A percentile compares a stretch with the other conserved stretches of the same genome.
Evolutionary conservation across 2,329 filamentous ascomycete species (phyloP).

Genomic region (Penicillium sp.): DNA sequence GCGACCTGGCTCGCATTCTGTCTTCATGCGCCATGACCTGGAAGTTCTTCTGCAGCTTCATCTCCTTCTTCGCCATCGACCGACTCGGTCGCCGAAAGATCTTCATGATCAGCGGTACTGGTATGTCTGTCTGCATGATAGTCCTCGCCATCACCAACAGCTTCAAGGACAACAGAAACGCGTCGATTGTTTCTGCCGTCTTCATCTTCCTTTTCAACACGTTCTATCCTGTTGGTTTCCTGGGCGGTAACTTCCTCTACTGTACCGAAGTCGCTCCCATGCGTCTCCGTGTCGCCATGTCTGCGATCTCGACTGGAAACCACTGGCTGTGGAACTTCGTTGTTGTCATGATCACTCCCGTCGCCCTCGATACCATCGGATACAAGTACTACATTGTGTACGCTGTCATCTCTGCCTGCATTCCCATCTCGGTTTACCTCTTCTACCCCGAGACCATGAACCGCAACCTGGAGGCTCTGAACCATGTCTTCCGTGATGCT

Average conservation of each 20-base stretch:
- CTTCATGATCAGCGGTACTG: slow-evolving; percentile 46
- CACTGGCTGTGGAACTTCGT: slow-evolving; percentile 22
- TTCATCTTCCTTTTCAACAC: slow-evolving; percentile 21
- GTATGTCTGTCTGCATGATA: slow-evolving; percentile 50
- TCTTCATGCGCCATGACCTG: slow-evolving; percentile 47
- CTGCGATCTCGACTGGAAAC: slow-evolving; percentile 18
- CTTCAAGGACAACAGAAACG: slow-evolving; percentile 21
- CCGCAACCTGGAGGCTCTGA: slow-evolving; percentile 20
- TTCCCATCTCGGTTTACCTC: slow-evolving; percentile 15
- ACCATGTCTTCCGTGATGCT: slow-evolving; percentile 21
- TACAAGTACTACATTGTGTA: slow-evolving; percentile 20
- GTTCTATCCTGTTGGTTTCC: slow-evolving; percentile 19
- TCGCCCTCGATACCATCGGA: slow-evolving; percentile 19
- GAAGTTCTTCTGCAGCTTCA: slow-evolving; percentile 48
- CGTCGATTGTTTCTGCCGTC: slow-evolving; percentile 13
- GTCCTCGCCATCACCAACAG: slow-evolving; percentile 39
- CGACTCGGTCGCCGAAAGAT: slow-evolving; percentile 45
- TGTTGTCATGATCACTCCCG: slow-evolving; percentile 19
- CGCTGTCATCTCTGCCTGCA: slow-evolving; percentile 16
- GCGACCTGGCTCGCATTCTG: slow-evolving; percentile 28
- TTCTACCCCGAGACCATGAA: slow-evolving; percentile 24
- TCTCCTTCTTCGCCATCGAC: slow-evolving; percentile 47
- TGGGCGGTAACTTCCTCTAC: slow-evolving; percentile 21
- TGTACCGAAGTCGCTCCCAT: slow-evolving; percentile 20
- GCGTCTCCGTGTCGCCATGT: slow-evolving; percentile 20